A percentile compares a stretch with the other conserved stretches of the same genome.
phyloP scores from a whole-genome alignment of 306 rosid genomes.

The Echinosophora koreensis region DNA sequence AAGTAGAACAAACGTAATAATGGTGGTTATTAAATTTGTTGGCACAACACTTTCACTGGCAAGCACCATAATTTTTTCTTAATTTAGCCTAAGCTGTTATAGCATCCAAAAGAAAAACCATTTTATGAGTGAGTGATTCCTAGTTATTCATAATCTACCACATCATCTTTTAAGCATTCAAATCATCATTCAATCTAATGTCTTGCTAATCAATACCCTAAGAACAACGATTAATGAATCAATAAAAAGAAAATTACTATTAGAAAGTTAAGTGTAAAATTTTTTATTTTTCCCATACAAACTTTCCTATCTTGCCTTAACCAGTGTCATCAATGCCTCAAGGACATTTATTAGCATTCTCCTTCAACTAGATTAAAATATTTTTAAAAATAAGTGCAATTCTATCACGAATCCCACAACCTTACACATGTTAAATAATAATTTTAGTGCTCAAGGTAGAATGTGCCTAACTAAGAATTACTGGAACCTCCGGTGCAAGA shows the following conservation, averaged over 20 bases:
- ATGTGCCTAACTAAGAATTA: no score
- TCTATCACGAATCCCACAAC: neutral
- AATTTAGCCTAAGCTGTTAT: slow-evolving; percentile 6
- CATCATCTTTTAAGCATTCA: neutral
- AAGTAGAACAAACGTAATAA: neutral
- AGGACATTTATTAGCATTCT: no score
- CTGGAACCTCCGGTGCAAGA: neutral
- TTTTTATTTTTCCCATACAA: no score
- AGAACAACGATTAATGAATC: no score
- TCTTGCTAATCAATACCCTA: no score
- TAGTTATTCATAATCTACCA: no score
- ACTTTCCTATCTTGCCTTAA: no score
- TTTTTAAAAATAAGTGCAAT: neutral
- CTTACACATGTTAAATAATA: neutral
- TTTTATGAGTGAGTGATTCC: neutral
- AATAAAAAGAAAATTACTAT: no score
- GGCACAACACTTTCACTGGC: neutral
- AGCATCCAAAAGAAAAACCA: slow-evolving; percentile 25
- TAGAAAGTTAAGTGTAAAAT: no score
- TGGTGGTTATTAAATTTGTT: slow-evolving; percentile 22
- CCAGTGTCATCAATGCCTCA: no score
- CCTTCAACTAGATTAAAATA: no score
- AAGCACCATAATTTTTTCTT: slow-evolving; percentile 10
- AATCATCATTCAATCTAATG: neutral
- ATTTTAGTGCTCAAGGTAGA: neutral